phyloP scores from a whole-genome alignment of 1,284 basidiomycete genomes.

The Cystobasidium pallidum region DNA sequence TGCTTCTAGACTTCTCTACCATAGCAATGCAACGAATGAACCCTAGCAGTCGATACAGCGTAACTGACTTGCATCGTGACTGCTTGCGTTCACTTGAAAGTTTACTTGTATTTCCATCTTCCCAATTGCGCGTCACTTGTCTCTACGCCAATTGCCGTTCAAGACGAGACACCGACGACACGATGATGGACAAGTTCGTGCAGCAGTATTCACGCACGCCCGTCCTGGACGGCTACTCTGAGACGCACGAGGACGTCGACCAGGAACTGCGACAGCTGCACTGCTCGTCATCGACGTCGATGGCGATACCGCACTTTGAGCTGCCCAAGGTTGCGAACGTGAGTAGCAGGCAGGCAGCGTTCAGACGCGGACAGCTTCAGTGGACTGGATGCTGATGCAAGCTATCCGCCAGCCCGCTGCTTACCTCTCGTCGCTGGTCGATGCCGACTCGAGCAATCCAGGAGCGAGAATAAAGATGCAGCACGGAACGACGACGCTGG shows the following conservation, averaged over 20 bases:
- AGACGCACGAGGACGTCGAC: conserved; percentile 26
- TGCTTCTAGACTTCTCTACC: background rate
- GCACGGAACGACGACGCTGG: conserved; percentile 97
- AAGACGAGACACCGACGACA: background rate
- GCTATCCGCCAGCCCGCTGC: conserved; percentile 23
- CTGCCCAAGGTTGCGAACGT: conserved; percentile 42
- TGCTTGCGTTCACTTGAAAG: background rate
- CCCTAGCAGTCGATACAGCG: background rate
- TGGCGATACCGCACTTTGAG: conserved; percentile 37
- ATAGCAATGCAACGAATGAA: conserved; percentile 1
- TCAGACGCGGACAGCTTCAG: no score
- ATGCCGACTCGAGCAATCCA: conserved; percentile 49
- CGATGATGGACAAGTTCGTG: conserved; percentile 42
- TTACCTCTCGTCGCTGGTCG: conserved; percentile 39
- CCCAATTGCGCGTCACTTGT: background rate
- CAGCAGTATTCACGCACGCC: conserved; percentile 37
- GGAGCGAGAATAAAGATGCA: conserved; percentile 82
- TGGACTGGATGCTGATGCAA: no score
- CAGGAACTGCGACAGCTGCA: conserved; percentile 1
- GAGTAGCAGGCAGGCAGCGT: background rate
- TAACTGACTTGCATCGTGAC: background rate
- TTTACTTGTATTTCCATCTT: background rate
- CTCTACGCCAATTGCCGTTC: background rate
- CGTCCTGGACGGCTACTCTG: conserved; percentile 3
- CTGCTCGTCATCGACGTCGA: conserved; percentile 32